A percentile compares a stretch with the other conserved stretches of the same genome.
Conservation (phyloP, 2,329 filamentous ascomycete genomes). For the Fusarium brachygibbosum region DNA sequence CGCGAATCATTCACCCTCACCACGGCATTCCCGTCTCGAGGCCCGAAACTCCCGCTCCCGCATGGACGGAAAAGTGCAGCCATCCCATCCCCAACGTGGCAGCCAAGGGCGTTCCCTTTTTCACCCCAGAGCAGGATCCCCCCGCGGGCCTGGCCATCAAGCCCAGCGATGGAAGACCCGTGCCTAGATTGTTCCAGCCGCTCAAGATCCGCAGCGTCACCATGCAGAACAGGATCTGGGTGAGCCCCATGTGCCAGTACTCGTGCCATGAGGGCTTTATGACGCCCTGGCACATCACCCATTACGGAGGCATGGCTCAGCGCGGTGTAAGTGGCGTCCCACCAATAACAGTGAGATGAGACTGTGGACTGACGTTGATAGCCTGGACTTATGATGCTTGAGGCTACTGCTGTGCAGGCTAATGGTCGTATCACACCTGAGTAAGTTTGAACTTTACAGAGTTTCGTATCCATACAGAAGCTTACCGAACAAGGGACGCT, state of each 20-base stretch:
- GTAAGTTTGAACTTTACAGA: not conserved
- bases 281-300: constrained; percentile 79
- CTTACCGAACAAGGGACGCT: constrained; percentile 58
- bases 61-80: constrained; percentile 42
- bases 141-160: constrained; percentile 59
- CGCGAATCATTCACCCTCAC: constrained; percentile 47
- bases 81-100: constrained; percentile 45
- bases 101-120: constrained; percentile 59
- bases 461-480: not conserved
- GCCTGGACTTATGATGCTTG: constrained; percentile 74
- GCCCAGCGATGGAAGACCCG: constrained; percentile 61
- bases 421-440: constrained; percentile 81
- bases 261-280: constrained; percentile 68
- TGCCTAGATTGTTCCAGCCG: constrained; percentile 65
- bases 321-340: constrained; percentile 65
- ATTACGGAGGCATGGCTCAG: constrained; percentile 78
- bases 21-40: constrained; percentile 48
- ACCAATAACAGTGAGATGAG: not conserved
- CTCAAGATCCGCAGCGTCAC: constrained; percentile 61
- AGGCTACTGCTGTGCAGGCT: constrained; percentile 76
- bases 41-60: constrained; percentile 40
- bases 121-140: constrained; percentile 62
- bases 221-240: constrained; percentile 62
- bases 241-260: constrained; percentile 64
- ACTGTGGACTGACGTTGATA: constrained; percentile 44